Base-by-base conservation (phyloP, 345 rosid genomes). In the Rhizophora apiculata region DNA sequence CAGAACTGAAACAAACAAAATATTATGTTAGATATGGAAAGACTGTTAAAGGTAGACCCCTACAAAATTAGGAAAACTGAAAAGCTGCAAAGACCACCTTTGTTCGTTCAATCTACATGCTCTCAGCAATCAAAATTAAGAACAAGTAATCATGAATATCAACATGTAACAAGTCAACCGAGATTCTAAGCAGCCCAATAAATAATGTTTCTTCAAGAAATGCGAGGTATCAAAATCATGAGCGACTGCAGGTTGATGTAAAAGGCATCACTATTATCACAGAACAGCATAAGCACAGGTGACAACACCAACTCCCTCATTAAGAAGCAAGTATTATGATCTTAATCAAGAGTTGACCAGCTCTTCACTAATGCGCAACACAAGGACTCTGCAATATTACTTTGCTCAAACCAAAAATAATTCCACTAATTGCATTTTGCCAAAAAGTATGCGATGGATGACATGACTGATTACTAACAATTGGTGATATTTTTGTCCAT, bases 1-100 rank as follows among this genome's bases (percentile, higher is more conserved):
- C 85, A 49, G 99, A 92, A 80, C 99, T 95, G 82, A 54, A 72
- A 68, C n/a, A 70, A 67, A 37, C 54, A 51, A 81, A 82, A 69
- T 61, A 21, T 27, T 1, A 56, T 64, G 16, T 39, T 29, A 60
- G 29, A 67, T 70, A 65, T 72, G 48, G 26, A 54, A 6, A 43
- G 21, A 56, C 57, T 19, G 16, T 72, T 54, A 68, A 60, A 70
- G 18, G 27, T 54, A 46, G 52, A 43, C 18, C 11, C 43, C 30
- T 8, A 19, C 39, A 67, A 13, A 36, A n/a, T 19, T 51, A 22
- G 18, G 31, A 43, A n/a, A 3, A n/a, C 0, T 20, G 9, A 6
- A 32, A 51, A 67, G 58, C 11, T 20, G 58, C 39, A 49, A 43
- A 68, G 46, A 24, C 34, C 37, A 16, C 36, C 36, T 34, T 34